Base-by-base conservation (phyloP, 139 green algal genomes). In the Chlorella vulgaris region DNA sequence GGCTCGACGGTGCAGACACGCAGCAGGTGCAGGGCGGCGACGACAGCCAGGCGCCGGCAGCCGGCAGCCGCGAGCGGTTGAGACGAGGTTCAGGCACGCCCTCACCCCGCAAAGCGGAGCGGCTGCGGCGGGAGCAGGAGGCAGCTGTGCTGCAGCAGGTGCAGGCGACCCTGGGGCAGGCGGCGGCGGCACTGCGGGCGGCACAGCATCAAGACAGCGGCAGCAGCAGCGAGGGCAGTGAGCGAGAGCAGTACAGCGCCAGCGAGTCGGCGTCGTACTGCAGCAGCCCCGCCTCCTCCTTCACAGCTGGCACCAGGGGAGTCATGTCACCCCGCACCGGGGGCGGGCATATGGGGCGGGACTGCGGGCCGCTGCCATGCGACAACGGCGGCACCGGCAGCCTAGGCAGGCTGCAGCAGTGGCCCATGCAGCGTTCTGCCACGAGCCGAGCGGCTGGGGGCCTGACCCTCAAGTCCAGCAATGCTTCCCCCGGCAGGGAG, bases 281-380 rank as follows among this genome's bases (percentile, higher is more conserved):
- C n/a, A 63, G 28, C 42, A 76, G 69, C 42, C 43, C 69, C 13
- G 43, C 73, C 24, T 79, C 73, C 53, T 69, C 73, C 10, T 79
- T 79, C 73, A 53, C 51, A 2, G 68, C 40, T 61, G 35, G 73
- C 73, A 79, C 51, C 55, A 65, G 28, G 15, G 18, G n/a, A 15
- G n/a, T 15, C 55, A 65, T n/a, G 55, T n/a, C n/a, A n/a, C n/a
- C n/a, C n/a, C n/a, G n/a, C n/a, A n/a, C n/a, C n/a, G n/a, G n/a
- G n/a, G n/a, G n/a, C n/a, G n/a, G n/a, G n/a, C n/a, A n/a, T n/a
- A n/a, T n/a, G n/a, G n/a, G n/a, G n/a, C n/a, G 55, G 18, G 55
- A 5, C 55, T 31, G 55, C 55, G 55, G 18, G 15, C 18, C 55
- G 18, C 55, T 31, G 18, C n/a, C n/a, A n/a, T n/a, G n/a, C n/a